These are phyloP conservation scores for Podaxis sp. DNA, from an alignment of 768 basidiomycete species.

Conservation along the genomic window DNA sequence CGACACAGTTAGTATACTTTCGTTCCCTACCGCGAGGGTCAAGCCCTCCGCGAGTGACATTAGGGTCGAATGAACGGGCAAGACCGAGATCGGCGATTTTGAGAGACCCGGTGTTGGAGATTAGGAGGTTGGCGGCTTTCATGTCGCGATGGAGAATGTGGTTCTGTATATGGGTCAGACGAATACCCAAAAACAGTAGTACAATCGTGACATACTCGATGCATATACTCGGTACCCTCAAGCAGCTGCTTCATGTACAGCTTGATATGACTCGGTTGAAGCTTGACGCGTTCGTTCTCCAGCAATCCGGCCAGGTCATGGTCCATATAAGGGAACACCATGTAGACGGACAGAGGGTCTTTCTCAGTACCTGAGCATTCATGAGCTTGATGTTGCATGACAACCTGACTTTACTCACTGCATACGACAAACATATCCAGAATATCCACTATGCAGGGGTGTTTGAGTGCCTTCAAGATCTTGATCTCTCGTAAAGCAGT, in stretches of 20 bases:
- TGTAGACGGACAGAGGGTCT: conserved; percentile 84
- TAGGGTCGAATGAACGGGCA: conserved; percentile 75
- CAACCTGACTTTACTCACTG: conserved; percentile 44
- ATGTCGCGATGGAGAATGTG: conserved; percentile 97
- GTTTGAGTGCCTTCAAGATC: conserved; percentile 86
- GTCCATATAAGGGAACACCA: conserved; percentile 99
- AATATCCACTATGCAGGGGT: conserved; percentile 84
- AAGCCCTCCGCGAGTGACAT: conserved; percentile 36
- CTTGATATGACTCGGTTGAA: conserved; percentile 87
- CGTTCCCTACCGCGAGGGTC: conserved; percentile 51
- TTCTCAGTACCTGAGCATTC: conserved; percentile 54
- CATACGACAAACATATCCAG: conserved; percentile 90
- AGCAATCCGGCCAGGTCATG: conserved; percentile 95
- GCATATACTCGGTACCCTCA: conserved; percentile 97
- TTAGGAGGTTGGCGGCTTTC: conserved; percentile 97
- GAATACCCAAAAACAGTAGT: conserved; percentile 9
- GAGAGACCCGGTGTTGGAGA: conserved; percentile 80
- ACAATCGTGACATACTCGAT: conserved; percentile 60
- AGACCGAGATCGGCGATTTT: conserved; percentile 96
- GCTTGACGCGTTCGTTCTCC: conserved; percentile 86
- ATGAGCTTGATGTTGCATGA: background rate
- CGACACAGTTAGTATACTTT: conserved; percentile 94
- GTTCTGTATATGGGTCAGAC: conserved; percentile 54
- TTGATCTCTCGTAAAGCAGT: conserved; percentile 97
- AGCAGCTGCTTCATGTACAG: conserved; percentile 94